phyloP scores from a whole-genome alignment of 805 yeast genomes.

The Wickerhamiella sorbophila region DNA sequence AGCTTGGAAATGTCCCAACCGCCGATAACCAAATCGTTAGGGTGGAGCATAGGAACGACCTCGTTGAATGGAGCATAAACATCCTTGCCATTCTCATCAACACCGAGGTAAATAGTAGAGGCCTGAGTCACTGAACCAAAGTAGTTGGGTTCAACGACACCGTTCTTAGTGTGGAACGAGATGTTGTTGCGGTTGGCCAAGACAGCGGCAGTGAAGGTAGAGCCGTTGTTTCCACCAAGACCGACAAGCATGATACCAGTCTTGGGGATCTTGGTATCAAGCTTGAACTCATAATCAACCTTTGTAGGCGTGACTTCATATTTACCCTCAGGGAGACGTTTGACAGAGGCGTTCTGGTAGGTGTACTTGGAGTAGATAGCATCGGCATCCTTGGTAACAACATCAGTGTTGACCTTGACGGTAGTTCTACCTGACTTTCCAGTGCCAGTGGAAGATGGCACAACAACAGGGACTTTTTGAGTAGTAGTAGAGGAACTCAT shows the following conservation, averaged over 20 bases:
- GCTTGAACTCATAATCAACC: conserved; percentile 70
- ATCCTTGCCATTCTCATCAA: conserved; percentile 69
- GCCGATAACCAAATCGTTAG: conserved; percentile 76
- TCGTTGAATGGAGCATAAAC: conserved; percentile 87
- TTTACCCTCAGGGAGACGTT: conserved; percentile 34
- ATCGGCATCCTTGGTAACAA: conserved; percentile 35
- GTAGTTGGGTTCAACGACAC: conserved; percentile 63
- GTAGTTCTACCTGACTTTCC: conserved; percentile 28
- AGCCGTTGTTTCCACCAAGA: conserved; percentile 92
- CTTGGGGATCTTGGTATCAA: conserved; percentile 68
- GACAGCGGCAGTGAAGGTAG: conserved; percentile 74
- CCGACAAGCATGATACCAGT: conserved; percentile 87
- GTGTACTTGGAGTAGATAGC: conserved; percentile 44
- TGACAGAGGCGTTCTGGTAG: conserved; percentile 65
- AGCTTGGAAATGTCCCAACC: conserved; percentile 88
- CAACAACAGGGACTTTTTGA: conserved; percentile 15
- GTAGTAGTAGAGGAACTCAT: conserved; percentile 16
- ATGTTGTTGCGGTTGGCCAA: conserved; percentile 73
- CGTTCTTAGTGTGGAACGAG: conserved; percentile 69
- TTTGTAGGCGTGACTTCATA: conserved; percentile 55
- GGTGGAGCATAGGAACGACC: conserved; percentile 73
- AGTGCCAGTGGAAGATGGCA: conserved; percentile 20
- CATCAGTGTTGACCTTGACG: conserved; percentile 44
- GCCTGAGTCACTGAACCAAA: conserved; percentile 92
- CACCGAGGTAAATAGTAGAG: conserved; percentile 78